Evolutionary conservation across 331 rosid species (phyloP), one percentile per base, ranked within the genome.

Genomic region (Arachis monticola): DNA sequence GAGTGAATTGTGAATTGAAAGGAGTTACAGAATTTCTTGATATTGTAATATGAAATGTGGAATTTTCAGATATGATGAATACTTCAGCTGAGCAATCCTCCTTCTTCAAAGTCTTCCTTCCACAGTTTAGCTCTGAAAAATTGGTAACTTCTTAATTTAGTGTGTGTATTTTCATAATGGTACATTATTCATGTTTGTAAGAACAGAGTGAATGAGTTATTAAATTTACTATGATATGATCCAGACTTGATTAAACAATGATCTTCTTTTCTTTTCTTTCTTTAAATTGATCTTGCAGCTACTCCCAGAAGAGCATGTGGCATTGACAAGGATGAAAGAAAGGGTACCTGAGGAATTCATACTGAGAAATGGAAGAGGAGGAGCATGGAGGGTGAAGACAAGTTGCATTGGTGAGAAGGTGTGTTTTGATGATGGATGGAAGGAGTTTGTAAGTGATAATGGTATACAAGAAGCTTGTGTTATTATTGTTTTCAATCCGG

Each of bases 341-440:
- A 63, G 27, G 44, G 10, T 64, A 7, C 22, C 77, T 2, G 27
- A 27, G 53, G 22, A 60, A 44, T 30, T 73, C 31, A 75, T 64
- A 35, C 79, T 83, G 0, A 75, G 50, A 72, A 35, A 72, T 59
- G 3, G 6, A 9, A 52, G 60, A 9, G 81, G 81, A 38, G 65
- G 45, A 67, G 67, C 45, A 13, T 83, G 83, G 79, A n/a, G 46
- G 55, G 76, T 83, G 17, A 70, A 52, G 57, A 11, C 42, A 0
- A 11, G 7, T 2, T 1, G 0, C 2, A 52, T 75, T 17, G 72
- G 8, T 2, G 47, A 7, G 0, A 5, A 32, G 0, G 3, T 52
- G 4, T 83, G 7, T 46, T 79, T 83, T 44, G 76, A 44, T 1
- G 53, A 40, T 45, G 86, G 83, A 4, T 83, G 86, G 86, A 60